Percentiles rank a stretch among this genome's conserved stretches.
Evolutionary conservation across 768 basidiomycete genomes (phyloP).

Genomic region (Pulveroboletus ravenelii): DNA sequence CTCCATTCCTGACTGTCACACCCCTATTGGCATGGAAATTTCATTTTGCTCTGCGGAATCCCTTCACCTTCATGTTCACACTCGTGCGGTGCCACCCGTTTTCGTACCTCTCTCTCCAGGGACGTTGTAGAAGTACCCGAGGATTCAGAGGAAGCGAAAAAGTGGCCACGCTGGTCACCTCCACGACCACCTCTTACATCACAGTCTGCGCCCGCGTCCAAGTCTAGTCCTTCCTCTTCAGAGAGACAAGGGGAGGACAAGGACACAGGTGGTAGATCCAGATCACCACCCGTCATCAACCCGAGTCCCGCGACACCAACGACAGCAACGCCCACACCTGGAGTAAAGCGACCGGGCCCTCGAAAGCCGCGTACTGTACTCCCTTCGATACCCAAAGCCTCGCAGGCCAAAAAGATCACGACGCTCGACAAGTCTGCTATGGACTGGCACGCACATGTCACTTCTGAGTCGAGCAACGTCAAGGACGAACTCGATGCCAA

Average conservation of each 20-base stretch:
- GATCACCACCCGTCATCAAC: background rate
- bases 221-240: slow-evolving; percentile 5
- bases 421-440: slow-evolving; percentile 84
- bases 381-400: slow-evolving; percentile 45
- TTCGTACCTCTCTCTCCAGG: slow-evolving; percentile 33
- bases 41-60: background rate
- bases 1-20: background rate
- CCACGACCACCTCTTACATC: background rate
- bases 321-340: background rate
- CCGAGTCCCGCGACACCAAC: background rate
- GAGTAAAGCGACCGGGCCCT: slow-evolving; percentile 50
- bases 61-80: background rate
- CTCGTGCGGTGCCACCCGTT: background rate
- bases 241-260: background rate
- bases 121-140: slow-evolving; percentile 71
- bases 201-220: background rate
- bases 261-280: background rate
- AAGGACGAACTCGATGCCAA: slow-evolving; percentile 75
- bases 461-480: slow-evolving; percentile 38
- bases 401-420: slow-evolving; percentile 70
- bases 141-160: slow-evolving; percentile 68
- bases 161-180: slow-evolving; percentile 58
- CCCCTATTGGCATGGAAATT: background rate
- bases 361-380: slow-evolving; percentile 61
- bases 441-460: slow-evolving; percentile 76